A percentile compares a stretch with the other conserved stretches of the same genome.
Evolutionary conservation across 306 rosid genomes (phyloP).

Genomic region (Carpinus viminea): DNA sequence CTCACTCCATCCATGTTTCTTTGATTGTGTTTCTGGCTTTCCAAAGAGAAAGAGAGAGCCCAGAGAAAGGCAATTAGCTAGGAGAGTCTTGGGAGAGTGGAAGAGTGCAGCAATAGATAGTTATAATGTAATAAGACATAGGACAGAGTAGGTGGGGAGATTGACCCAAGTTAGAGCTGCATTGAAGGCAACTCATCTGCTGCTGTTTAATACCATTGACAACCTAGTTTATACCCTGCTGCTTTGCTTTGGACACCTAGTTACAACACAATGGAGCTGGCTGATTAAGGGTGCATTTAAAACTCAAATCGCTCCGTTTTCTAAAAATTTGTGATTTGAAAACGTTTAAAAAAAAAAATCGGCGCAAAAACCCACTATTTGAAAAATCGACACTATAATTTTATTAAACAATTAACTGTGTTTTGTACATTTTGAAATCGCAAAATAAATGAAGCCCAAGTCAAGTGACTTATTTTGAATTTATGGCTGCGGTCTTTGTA

Average conservation of each 20-base stretch:
- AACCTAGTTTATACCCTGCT: neutral
- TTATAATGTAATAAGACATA: neutral
- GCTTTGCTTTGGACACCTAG: neutral
- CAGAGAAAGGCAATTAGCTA: neutral
- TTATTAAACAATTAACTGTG: too few species aligned
- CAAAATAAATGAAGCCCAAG: too few species aligned
- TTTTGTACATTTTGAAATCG: too few species aligned
- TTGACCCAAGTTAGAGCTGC: neutral
- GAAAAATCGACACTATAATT: too few species aligned
- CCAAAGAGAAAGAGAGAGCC: neutral
- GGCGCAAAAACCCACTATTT: too few species aligned
- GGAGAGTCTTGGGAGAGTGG: neutral
- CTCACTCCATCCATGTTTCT: constrained; percentile 35
- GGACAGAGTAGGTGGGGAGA: constrained; percentile 3
- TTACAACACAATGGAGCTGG: neutral
- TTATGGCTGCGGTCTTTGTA: too few species aligned
- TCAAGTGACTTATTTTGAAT: too few species aligned
- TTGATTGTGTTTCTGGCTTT: neutral
- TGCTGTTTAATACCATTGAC: neutral
- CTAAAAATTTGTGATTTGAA: too few species aligned
- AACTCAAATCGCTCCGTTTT: too few species aligned
- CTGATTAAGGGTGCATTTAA: neutral
- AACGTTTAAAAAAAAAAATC: too few species aligned
- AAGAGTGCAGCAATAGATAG: neutral
- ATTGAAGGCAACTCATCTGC: neutral